These are phyloP conservation scores for Penicillium atrosanguineum DNA, from an alignment of 495 filamentous ascomycete species.

Conservation along the genomic window DNA sequence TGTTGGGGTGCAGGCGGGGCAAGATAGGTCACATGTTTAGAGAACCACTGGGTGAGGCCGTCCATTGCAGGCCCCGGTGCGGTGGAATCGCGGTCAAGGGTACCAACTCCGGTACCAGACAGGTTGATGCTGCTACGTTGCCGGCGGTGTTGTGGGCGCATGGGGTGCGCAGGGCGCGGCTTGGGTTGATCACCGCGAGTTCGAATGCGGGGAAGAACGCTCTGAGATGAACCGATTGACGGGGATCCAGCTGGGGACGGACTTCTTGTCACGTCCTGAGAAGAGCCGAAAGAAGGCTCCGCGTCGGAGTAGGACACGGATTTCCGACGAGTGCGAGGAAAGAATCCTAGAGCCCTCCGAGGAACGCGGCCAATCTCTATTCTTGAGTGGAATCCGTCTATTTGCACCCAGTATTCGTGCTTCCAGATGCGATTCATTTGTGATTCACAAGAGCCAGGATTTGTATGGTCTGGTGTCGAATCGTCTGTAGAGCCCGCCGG, in stretches of 20 bases:
- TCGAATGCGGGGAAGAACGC: constrained; percentile 18
- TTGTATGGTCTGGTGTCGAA: constrained; percentile 13
- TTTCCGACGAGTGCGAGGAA: constrained; percentile 88
- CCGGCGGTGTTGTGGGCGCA: constrained; percentile 33
- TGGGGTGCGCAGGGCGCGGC: constrained; percentile 15
- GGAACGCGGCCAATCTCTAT: constrained; percentile 87
- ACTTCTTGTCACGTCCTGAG: constrained; percentile 35
- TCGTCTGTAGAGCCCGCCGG: constrained; percentile 21
- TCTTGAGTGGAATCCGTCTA: constrained; percentile 64
- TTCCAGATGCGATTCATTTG: constrained; percentile 65
- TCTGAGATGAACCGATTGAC: constrained; percentile 24
- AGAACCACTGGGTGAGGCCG: constrained; percentile 74
- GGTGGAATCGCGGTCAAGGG: constrained; percentile 63
- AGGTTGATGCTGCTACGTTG: constrained; percentile 50
- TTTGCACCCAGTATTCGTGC: constrained; percentile 81
- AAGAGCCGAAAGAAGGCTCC: constrained; percentile 33
- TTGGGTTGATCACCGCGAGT: constrained; percentile 20
- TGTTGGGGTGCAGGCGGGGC: constrained; percentile 41
- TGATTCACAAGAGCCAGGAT: constrained; percentile 22
- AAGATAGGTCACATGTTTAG: constrained; percentile 70
- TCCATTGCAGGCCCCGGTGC: constrained; percentile 79
- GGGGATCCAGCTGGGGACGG: constrained; percentile 34
- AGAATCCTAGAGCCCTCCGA: constrained; percentile 80
- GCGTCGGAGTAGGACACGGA: constrained; percentile 51
- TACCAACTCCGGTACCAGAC: constrained; percentile 81